A percentile compares a stretch with the other conserved stretches of the same genome.
phyloP scores from a whole-genome alignment of 345 rosid species.

The Nasturtium officinale region DNA sequence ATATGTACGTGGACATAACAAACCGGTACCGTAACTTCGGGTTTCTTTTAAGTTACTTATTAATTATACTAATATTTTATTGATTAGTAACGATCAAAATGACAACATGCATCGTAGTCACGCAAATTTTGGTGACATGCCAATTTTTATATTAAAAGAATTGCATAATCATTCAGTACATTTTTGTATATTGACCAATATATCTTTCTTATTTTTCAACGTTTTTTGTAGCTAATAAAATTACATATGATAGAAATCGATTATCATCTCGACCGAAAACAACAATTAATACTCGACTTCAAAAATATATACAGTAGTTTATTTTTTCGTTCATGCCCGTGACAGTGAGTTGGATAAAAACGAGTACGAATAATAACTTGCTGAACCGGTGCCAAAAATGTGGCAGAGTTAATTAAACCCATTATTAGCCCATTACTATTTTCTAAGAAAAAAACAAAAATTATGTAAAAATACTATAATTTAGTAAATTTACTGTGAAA shows the following conservation, averaged over 20 bases:
- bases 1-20: neutral
- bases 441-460: no score
- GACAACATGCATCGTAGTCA: conserved; percentile 36
- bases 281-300: neutral
- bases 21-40: conserved; percentile 1
- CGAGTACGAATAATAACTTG: neutral
- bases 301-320: neutral
- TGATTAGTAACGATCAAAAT: conserved; percentile 26
- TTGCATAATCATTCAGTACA: neutral
- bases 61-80: neutral
- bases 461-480: no score
- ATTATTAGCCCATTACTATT: neutral
- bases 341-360: neutral
- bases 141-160: neutral
- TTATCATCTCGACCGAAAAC: neutral
- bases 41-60: conserved; percentile 15
- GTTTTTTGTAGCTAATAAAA: neutral
- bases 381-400: neutral
- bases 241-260: neutral
- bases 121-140: neutral
- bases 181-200: neutral
- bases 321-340: neutral
- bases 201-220: neutral
- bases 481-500: neutral
- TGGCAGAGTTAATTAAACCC: neutral